These are phyloP conservation scores for Aspergillus pseudoviridinutans DNA, from an alignment of 2,329 filamentous ascomycete species.

Conservation along the genomic window DNA sequence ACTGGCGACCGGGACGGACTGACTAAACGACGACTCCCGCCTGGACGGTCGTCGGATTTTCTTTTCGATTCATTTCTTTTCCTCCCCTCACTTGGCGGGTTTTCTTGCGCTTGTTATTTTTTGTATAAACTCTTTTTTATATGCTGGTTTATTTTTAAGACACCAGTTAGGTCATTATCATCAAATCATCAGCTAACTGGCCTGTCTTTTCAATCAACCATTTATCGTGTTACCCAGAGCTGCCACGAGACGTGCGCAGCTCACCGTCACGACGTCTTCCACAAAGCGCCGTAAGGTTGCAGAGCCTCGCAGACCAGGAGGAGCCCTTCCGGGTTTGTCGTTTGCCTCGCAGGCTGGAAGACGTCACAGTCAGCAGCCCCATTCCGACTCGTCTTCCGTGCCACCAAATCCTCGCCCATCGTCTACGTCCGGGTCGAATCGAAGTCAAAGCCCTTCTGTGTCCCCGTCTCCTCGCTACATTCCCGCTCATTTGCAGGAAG, in stretches of 20 bases:
- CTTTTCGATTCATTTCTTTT: conserved; percentile 1
- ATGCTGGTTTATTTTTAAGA: not conserved
- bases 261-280: conserved; percentile 49
- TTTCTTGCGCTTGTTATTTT: conserved; percentile 1
- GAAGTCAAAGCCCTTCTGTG: conserved; percentile 25
- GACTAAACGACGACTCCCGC: conserved; percentile 10
- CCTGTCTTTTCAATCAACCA: conserved; percentile 1
- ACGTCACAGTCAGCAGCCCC: conserved; percentile 28
- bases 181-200: conserved; percentile 8
- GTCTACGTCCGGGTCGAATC: conserved; percentile 21
- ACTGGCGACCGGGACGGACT: not conserved
- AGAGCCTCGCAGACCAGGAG: conserved; percentile 39
- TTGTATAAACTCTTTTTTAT: conserved; percentile 1
- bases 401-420: conserved; percentile 19
- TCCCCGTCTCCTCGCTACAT: conserved; percentile 45
- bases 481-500: conserved; percentile 54
- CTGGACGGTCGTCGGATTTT: conserved; percentile 4
- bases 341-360: conserved; percentile 30
- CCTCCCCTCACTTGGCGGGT: not conserved
- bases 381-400: conserved; percentile 21
- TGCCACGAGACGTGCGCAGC: conserved; percentile 43
- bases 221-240: conserved; percentile 33
- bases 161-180: not conserved
- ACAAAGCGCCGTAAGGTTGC: conserved; percentile 48
- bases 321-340: conserved; percentile 26